A percentile compares a stretch with the other conserved stretches of the same genome.
These are phyloP conservation scores for Penicillium lividum DNA, from an alignment of 495 filamentous ascomycete genomes.

Conservation along the genomic window DNA sequence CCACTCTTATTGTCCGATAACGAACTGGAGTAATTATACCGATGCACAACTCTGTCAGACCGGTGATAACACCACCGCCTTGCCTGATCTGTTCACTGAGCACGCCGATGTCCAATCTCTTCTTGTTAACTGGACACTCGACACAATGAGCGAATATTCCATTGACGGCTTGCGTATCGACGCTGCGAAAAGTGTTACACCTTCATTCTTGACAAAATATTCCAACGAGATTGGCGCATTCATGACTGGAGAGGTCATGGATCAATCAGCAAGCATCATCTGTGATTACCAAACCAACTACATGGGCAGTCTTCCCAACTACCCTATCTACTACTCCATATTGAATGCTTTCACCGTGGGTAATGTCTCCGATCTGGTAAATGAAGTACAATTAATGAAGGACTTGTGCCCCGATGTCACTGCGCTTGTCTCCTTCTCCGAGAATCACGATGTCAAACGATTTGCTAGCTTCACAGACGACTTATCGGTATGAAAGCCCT, in stretches of 20 bases:
- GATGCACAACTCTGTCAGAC: conserved; percentile 58
- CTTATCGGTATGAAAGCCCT: conserved; percentile 35
- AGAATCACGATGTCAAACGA: conserved; percentile 74
- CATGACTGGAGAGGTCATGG: conserved; percentile 65
- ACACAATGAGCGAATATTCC: conserved; percentile 63
- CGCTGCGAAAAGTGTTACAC: conserved; percentile 69
- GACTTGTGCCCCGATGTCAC: conserved; percentile 56
- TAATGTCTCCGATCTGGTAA: conserved; percentile 53
- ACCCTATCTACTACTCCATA: conserved; percentile 65
- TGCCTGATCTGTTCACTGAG: conserved; percentile 71
- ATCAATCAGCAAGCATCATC: conserved; percentile 54
- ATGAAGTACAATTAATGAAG: conserved; percentile 52
- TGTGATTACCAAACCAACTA: conserved; percentile 51
- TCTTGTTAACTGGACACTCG: conserved; percentile 62
- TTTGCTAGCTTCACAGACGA: conserved; percentile 53
- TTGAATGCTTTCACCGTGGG: conserved; percentile 60
- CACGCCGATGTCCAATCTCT: conserved; percentile 54
- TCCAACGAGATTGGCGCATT: conserved; percentile 57
- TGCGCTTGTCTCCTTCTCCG: conserved; percentile 67
- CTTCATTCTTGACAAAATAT: conserved; percentile 65
- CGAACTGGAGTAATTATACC: conserved; percentile 59
- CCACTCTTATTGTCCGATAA: conserved; percentile 65
- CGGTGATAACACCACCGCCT: conserved; percentile 57
- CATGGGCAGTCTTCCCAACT: conserved; percentile 63
- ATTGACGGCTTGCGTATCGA: conserved; percentile 81